Evolutionary conservation across 768 basidiomycete species (phyloP).

Genomic region (Coprinopsis marcescibilis): DNA sequence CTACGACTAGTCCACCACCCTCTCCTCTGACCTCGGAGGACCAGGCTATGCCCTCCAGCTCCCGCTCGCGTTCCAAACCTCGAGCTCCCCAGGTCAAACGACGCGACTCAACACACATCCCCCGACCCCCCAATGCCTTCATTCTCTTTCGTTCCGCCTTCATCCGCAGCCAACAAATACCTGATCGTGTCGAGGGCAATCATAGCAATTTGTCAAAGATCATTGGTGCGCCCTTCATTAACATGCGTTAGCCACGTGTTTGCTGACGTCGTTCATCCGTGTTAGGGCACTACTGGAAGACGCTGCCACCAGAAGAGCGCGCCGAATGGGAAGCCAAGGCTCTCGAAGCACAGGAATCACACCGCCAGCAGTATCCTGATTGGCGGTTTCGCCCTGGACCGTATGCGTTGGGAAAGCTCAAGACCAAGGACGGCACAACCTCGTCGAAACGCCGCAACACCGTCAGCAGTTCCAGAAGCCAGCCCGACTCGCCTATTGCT

Average conservation of each 20-base stretch:
- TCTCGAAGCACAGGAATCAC: slow-evolving; percentile 63
- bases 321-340: slow-evolving; percentile 77
- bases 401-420: slow-evolving; percentile 35
- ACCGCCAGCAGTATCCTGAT: slow-evolving; percentile 69
- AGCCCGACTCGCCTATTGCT: slow-evolving; percentile 14
- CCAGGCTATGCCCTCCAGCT: no score
- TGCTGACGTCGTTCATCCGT: background rate
- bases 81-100: no score
- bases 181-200: slow-evolving; percentile 74
- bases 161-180: slow-evolving; percentile 67
- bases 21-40: no score
- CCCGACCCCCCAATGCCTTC: slow-evolving; percentile 80
- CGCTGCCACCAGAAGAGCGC: slow-evolving; percentile 59
- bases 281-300: slow-evolving; percentile 70
- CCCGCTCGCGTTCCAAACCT: slow-evolving; percentile 16
- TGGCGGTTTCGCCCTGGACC: slow-evolving; percentile 74
- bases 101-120: slow-evolving; percentile 73
- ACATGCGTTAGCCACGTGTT: slow-evolving; percentile 1
- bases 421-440: slow-evolving; percentile 27
- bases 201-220: slow-evolving; percentile 79
- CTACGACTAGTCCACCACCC: no score
- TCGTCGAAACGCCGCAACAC: slow-evolving; percentile 18
- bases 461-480: slow-evolving; percentile 19
- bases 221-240: slow-evolving; percentile 48
- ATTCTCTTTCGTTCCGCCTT: slow-evolving; percentile 80